A percentile compares a stretch with the other conserved stretches of the same genome.
Evolutionary conservation across 257 asterid genomes (phyloP).

Genomic region (Capsicum rhomboideum): DNA sequence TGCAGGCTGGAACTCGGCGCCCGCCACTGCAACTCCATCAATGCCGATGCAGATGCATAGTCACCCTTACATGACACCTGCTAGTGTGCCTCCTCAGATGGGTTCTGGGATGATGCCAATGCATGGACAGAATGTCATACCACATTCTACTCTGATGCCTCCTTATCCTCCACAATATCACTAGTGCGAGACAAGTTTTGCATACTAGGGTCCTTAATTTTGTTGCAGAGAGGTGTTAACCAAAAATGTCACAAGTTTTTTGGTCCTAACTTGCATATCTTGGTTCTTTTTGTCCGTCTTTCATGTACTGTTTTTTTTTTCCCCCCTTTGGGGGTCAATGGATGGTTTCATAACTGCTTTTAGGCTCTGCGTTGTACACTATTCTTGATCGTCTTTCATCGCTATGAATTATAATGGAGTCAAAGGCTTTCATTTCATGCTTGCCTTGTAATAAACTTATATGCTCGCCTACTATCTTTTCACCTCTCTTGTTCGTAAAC

Average conservation of each 20-base stretch:
- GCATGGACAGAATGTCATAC: constrained; percentile 48
- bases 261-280: neutral
- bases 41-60: constrained; percentile 71
- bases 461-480: neutral
- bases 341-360: neutral
- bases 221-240: neutral
- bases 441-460: neutral
- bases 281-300: neutral
- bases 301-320: neutral
- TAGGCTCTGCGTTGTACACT: neutral
- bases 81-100: constrained; percentile 32
- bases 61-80: constrained; percentile 57
- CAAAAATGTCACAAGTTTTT: neutral
- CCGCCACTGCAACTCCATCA: constrained; percentile 23
- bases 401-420: neutral
- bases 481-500: neutral
- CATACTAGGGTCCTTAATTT: neutral
- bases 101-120: constrained; percentile 42
- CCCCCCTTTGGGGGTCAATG: neutral
- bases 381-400: neutral
- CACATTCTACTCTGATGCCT: constrained; percentile 50
- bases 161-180: constrained; percentile 57
- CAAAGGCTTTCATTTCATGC: neutral
- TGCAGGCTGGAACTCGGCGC: constrained; percentile 58
- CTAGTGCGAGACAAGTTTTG: neutral